Evolutionary conservation across 2,329 filamentous ascomycete species (phyloP), one percentile per base, ranked within the genome.

Genomic region (Shiraia bambusicola): DNA sequence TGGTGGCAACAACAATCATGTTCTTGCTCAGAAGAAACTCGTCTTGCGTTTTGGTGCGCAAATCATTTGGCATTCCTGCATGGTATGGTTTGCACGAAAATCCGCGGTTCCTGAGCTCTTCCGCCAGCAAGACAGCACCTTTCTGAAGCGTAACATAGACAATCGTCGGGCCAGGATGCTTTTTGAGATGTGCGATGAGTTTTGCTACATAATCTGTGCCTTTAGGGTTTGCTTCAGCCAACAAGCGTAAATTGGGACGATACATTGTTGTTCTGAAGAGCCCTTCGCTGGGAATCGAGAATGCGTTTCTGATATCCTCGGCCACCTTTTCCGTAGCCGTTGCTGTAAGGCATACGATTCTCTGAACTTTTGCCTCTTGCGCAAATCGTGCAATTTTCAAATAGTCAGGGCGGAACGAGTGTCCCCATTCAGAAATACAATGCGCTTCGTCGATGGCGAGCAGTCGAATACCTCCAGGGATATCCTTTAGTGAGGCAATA

Each of bases 371-470:
- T 1, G 93, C 93, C 5, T 97, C 87, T 2, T 80, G 78, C 0
- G 83, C 83, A 56, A 91, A 91, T 36, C 78, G 80, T 32, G 73
- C 66, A 30, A 91, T 27, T 88, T 88, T 9, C 95, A 76, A 35
- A 72, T 97, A 97, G 63, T 97, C 91, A 0, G 90, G 91, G 19
- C 93, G 83, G 65, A 98, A 98, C 63, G 97, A 93, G 58, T 98
- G 90, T 1, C 91, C 91, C 91, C 91, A 96, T 80, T 95, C 90
- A 12, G 88, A 94, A 54, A 96, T 95, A 66, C 91, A 96, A 69
- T 96, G 91, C 1, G 92, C 91, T 54, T 98, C 92, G 54, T 97
- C 92, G 45, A 98, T 94, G 36, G 97, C 92, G 33, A 98, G 90
- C 34, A 98, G 80, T 57, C 85, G 87, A 4, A 78, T 75, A 35